Percentiles rank a stretch among this genome's conserved stretches.
Evolutionary conservation across 2,329 filamentous ascomycete genomes (phyloP).

Genomic region (Ophiostoma himal-ulmi): DNA sequence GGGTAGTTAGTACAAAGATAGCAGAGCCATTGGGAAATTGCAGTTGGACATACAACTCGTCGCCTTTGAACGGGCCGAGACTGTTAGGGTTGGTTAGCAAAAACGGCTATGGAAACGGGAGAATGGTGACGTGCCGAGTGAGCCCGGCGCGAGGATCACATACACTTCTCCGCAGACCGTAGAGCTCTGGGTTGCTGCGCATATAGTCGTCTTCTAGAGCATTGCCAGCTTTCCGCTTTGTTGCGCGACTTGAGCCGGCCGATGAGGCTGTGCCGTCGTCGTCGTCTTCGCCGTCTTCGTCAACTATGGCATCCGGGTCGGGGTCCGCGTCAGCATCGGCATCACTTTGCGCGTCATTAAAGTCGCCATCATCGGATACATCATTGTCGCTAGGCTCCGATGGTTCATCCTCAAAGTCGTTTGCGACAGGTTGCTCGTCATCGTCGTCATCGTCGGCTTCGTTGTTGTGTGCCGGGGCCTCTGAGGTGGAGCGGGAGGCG

Average conservation of each 20-base stretch:
- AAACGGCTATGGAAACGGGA: not conserved
- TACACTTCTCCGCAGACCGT: constrained; percentile 90
- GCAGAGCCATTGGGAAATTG: not conserved
- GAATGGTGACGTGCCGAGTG: not conserved
- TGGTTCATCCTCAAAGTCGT: constrained; percentile 38
- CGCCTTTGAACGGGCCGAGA: constrained; percentile 53
- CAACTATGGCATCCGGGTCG: constrained; percentile 63
- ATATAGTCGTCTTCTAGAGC: constrained; percentile 77
- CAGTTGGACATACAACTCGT: constrained; percentile 46
- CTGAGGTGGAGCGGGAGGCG: constrained; percentile 35
- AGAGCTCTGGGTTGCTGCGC: constrained; percentile 85
- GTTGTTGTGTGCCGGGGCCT: constrained; percentile 27
- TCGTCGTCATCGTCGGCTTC: constrained; percentile 54
- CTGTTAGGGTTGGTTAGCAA: constrained; percentile 38
- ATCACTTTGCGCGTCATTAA: constrained; percentile 43
- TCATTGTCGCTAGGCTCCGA: constrained; percentile 48
- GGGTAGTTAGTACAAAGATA: constrained; percentile 14
- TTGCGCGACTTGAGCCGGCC: constrained; percentile 55
- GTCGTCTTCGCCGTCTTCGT: constrained; percentile 48
- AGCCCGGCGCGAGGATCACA: constrained; percentile 31
- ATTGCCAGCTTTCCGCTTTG: constrained; percentile 63
- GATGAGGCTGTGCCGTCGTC: constrained; percentile 63
- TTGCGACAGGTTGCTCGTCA: constrained; percentile 31
- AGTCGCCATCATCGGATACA: constrained; percentile 66
- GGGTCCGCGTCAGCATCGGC: constrained; percentile 42